Evolutionary conservation across 768 basidiomycete genomes (phyloP).

Genomic region (Hydnum rufescens): DNA sequence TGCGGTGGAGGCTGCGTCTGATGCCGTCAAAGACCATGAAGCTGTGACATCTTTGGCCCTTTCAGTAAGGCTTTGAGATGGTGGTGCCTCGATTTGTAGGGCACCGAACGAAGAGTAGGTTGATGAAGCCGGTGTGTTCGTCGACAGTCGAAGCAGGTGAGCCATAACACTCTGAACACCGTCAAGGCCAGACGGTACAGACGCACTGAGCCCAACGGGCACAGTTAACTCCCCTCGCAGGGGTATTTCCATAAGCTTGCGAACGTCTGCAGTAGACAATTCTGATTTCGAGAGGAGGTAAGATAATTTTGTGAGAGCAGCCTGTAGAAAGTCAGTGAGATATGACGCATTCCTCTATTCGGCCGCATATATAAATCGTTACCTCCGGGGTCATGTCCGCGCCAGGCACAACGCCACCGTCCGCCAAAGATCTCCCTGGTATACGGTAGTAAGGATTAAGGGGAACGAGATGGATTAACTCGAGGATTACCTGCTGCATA

Average conservation of each 20-base stretch:
- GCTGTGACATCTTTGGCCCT: slow-evolving; percentile 30
- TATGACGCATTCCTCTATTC: neutral
- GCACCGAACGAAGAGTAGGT: no score
- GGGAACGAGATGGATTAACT: no score
- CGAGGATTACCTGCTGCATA: no score
- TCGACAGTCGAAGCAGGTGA: slow-evolving; percentile 36
- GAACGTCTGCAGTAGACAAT: slow-evolving; percentile 44
- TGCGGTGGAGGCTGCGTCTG: slow-evolving; percentile 52
- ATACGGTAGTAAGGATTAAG: no score
- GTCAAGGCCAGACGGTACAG: slow-evolving; percentile 27
- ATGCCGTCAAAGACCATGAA: slow-evolving; percentile 61
- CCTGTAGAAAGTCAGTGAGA: slow-evolving; percentile 30
- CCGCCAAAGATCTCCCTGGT: slow-evolving; percentile 46
- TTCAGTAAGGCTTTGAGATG: slow-evolving; percentile 14
- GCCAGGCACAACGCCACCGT: slow-evolving; percentile 64
- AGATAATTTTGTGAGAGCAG: slow-evolving; percentile 73
- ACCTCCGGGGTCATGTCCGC: slow-evolving; percentile 96
- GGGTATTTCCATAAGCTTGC: slow-evolving; percentile 53
- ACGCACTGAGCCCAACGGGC: slow-evolving; percentile 14
- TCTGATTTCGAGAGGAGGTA: slow-evolving; percentile 81
- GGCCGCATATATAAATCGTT: no score
- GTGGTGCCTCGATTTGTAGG: neutral
- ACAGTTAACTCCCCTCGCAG: slow-evolving; percentile 78
- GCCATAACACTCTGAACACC: slow-evolving; percentile 44
- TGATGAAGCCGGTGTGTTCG: neutral